Conservation (phyloP, 345 rosid genomes). For the Boechera stricta region DNA sequence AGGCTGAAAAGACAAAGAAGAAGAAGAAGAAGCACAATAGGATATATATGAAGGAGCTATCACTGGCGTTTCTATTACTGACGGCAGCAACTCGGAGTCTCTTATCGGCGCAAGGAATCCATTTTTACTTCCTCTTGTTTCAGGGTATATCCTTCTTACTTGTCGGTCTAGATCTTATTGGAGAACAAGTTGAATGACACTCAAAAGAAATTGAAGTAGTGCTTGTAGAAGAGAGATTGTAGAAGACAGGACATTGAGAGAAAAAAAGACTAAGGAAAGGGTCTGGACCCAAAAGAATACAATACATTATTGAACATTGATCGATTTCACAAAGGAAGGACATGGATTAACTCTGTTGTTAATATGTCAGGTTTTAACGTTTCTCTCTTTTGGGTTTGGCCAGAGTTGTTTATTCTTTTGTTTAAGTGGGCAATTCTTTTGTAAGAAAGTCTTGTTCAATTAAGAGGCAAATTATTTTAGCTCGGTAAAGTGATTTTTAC, state of each 20-base stretch:
- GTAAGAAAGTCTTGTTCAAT: slow-evolving; percentile 50
- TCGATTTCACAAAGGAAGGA: slow-evolving; percentile 27
- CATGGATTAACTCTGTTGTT: slow-evolving; percentile 44
- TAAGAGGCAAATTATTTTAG: slow-evolving; percentile 21
- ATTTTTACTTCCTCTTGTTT: slow-evolving; percentile 95
- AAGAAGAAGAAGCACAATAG: slow-evolving; percentile 80
- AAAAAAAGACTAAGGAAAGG: slow-evolving; percentile 16
- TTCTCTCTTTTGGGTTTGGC: slow-evolving; percentile 28
- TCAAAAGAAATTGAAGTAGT: slow-evolving; percentile 25
- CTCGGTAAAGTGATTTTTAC: too few relatives aligned
- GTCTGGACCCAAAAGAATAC: slow-evolving; percentile 32
- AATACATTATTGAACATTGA: slow-evolving; percentile 34
- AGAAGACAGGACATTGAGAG: slow-evolving; percentile 34
- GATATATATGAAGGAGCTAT: slow-evolving; percentile 81
- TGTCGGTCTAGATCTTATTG: slow-evolving; percentile 93
- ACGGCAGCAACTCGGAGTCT: slow-evolving; percentile 91
- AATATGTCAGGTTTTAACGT: slow-evolving; percentile 37
- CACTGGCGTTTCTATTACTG: slow-evolving; percentile 82
- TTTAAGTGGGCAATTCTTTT: slow-evolving; percentile 59
- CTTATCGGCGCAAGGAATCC: slow-evolving; percentile 93
- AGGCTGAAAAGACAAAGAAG: slow-evolving; percentile 50
- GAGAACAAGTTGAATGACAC: slow-evolving; percentile 83
- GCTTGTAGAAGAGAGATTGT: slow-evolving; percentile 26
- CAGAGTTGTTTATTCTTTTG: slow-evolving; percentile 46
- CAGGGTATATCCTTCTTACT: slow-evolving; percentile 93